Percentiles rank a stretch among this genome's conserved stretches.
These are phyloP conservation scores for Neurospora sp. DNA, from an alignment of 495 filamentous ascomycete species.

Conservation along the genomic window DNA sequence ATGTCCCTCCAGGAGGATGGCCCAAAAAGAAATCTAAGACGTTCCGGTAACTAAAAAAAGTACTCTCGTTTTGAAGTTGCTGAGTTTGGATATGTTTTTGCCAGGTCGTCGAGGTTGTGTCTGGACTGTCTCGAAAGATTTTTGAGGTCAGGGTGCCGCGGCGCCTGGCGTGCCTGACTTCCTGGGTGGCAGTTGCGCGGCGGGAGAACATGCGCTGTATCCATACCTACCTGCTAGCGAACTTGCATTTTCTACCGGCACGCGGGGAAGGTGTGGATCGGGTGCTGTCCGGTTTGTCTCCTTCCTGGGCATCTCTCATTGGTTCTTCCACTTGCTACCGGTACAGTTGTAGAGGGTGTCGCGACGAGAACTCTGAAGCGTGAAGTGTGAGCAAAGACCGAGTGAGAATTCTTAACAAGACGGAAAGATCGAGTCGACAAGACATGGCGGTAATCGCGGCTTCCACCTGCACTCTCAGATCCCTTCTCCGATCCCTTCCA, in stretches of 20 bases:
- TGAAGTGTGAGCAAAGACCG: background rate
- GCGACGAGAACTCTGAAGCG: background rate
- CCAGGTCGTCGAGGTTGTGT: background rate
- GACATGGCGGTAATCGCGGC: background rate
- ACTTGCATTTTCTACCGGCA: background rate
- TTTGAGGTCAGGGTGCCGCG: background rate
- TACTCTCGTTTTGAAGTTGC: background rate
- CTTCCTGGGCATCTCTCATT: background rate
- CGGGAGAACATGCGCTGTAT: too few relatives aligned
- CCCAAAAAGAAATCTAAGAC: background rate
- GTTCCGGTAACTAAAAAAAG: background rate
- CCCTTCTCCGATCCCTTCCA: background rate
- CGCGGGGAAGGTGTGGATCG: background rate
- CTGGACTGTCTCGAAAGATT: background rate
- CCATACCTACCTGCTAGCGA: background rate
- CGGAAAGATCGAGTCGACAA: background rate
- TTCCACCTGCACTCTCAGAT: background rate
- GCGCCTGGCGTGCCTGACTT: background rate
- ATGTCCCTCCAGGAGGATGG: background rate
- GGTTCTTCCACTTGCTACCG: background rate
- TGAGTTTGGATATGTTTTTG: background rate
- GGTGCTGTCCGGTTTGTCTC: background rate
- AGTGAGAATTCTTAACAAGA: background rate
- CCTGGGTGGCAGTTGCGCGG: background rate
- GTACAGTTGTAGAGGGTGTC: background rate